Percentiles rank a stretch among this genome's conserved stretches.
Conservation (phyloP, 768 basidiomycete species). For the Lyophyllum semitale region DNA sequence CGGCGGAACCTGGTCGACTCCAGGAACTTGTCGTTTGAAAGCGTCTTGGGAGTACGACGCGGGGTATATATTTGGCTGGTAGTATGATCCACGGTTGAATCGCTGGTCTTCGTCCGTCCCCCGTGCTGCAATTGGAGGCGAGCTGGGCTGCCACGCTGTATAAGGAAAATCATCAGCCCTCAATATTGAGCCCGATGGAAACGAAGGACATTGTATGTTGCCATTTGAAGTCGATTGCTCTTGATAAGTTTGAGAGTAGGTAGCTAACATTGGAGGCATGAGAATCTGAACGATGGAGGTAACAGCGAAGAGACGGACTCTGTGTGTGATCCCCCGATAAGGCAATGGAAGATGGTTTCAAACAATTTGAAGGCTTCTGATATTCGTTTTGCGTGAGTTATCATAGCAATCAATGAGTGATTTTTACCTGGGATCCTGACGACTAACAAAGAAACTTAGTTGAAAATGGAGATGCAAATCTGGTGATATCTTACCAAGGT, state of each 20-base stretch:
- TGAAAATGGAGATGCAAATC: too few species aligned
- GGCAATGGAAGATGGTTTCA: too few species aligned
- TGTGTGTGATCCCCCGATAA: constrained; percentile 45
- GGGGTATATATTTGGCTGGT: constrained; percentile 10
- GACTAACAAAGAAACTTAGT: too few species aligned
- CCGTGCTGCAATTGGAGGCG: constrained; percentile 60
- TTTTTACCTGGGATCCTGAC: too few species aligned
- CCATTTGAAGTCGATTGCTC: constrained; percentile 31
- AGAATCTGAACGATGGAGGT: neutral
- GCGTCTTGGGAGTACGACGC: constrained; percentile 4
- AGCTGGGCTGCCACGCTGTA: constrained; percentile 52
- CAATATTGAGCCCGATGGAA: constrained; percentile 19
- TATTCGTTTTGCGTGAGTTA: too few species aligned
- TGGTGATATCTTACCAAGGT: too few species aligned
- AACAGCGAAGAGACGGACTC: constrained; percentile 26
- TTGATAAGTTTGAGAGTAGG: constrained; percentile 28
- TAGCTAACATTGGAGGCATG: constrained; percentile 10
- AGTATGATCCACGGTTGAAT: constrained; percentile 12
- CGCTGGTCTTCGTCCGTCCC: constrained; percentile 33
- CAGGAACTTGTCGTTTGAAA: constrained; percentile 3
- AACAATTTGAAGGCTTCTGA: too few species aligned
- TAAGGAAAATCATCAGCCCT: constrained; percentile 15
- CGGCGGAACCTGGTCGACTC: constrained; percentile 22
- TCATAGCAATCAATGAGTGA: too few species aligned
- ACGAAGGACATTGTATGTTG: constrained; percentile 29